phyloP scores from a whole-genome alignment of 352 stramenopile genomes.

The Plasmopara halstedii region DNA sequence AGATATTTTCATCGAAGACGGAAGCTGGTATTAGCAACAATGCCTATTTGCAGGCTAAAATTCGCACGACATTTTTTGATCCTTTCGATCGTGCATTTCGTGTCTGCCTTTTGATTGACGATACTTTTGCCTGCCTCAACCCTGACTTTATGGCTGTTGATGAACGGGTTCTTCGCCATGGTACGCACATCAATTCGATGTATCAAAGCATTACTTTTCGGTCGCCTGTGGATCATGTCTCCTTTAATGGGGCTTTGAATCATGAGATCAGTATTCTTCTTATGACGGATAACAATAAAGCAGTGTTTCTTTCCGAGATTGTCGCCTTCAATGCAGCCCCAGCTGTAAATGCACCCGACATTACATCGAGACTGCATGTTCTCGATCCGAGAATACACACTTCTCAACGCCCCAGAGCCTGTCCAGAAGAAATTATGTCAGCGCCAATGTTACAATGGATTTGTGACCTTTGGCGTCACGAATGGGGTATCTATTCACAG shows the following conservation, averaged over 20 bases:
- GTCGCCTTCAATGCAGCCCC: conserved; percentile 12
- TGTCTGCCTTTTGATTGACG: conserved; percentile 38
- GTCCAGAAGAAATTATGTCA: conserved; percentile 7
- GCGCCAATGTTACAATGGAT: conserved; percentile 24
- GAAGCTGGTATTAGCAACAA: conserved; percentile 1
- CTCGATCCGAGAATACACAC: conserved; percentile 15
- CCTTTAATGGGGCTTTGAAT: conserved; percentile 4
- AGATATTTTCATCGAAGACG: conserved; percentile 10
- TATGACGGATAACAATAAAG: conserved; percentile 39
- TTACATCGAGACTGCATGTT: conserved; percentile 14
- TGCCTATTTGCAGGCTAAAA: conserved; percentile 16
- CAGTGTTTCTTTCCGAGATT: conserved; percentile 15
- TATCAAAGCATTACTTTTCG: conserved; percentile 26
- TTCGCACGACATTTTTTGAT: conserved; percentile 42
- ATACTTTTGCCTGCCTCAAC: conserved; percentile 36
- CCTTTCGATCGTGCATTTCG: conserved; percentile 26
- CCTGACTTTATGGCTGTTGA: conserved; percentile 21
- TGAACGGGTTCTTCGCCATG: conserved; percentile 2
- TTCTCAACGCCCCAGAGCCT: conserved; percentile 16
- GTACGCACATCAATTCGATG: conserved; percentile 6
- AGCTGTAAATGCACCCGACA: conserved; percentile 3
- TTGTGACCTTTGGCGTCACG: conserved; percentile 52
- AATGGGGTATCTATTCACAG: conserved; percentile 56
- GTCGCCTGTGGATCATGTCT: conserved; percentile 27
- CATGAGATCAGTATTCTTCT: conserved; percentile 38